Evolutionary conservation across 495 filamentous ascomycete species (phyloP).

Genomic region (Talaromyces wortmannii): DNA sequence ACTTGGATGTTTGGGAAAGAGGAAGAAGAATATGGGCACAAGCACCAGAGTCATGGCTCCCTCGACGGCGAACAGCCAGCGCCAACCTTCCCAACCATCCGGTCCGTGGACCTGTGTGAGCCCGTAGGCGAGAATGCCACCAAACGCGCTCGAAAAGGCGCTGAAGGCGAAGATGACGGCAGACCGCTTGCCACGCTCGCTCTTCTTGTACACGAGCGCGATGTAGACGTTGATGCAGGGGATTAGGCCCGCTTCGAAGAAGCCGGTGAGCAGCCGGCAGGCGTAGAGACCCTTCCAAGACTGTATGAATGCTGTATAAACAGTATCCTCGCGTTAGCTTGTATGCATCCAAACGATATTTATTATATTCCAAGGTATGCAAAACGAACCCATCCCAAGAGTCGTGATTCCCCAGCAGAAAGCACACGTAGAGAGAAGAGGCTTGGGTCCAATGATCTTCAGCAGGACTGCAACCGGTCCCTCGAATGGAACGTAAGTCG

Average conservation of each 20-base stretch:
- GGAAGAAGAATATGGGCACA: conserved; percentile 5
- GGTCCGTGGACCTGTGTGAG: conserved; percentile 8
- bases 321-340: not conserved
- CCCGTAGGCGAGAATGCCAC: conserved; percentile 7
- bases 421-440: conserved; percentile 7
- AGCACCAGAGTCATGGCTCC: conserved; percentile 8
- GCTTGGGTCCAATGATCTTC: conserved; percentile 8
- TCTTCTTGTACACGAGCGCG: conserved; percentile 9
- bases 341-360: conserved; percentile 1
- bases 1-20: conserved; percentile 6
- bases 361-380: not conserved
- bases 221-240: conserved; percentile 8
- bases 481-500: conserved; percentile 8
- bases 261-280: conserved; percentile 4
- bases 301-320: conserved; percentile 7
- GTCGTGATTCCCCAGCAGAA: conserved; percentile 8
- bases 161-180: conserved; percentile 7
- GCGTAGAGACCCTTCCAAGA: conserved; percentile 8
- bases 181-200: conserved; percentile 5
- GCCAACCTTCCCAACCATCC: conserved; percentile 8
- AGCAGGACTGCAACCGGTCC: conserved; percentile 7
- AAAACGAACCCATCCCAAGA: conserved; percentile 6
- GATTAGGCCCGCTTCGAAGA: conserved; percentile 7
- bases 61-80: conserved; percentile 7
- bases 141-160: conserved; percentile 8